These are phyloP conservation scores for Aspergillus piperis DNA, from an alignment of 2,329 filamentous ascomycete genomes.

Conservation along the genomic window DNA sequence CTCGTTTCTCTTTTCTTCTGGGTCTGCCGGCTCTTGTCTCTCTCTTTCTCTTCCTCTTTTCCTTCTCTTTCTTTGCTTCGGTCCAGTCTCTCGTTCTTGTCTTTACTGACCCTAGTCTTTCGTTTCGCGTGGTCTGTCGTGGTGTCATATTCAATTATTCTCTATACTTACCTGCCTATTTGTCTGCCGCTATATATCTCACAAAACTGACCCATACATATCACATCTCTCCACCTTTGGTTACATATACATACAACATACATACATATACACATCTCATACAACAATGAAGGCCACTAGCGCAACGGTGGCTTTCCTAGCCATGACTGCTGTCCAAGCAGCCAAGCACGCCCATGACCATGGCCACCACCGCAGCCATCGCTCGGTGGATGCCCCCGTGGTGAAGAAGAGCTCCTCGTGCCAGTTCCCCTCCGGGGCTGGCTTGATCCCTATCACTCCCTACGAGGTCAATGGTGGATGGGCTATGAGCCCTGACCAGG, in stretches of 20 bases:
- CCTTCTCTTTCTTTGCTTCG: constrained; percentile 5
- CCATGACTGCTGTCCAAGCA: constrained; percentile 40
- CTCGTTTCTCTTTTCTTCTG: neutral
- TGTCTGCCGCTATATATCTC: constrained; percentile 1
- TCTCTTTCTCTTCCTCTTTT: neutral
- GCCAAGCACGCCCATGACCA: constrained; percentile 29
- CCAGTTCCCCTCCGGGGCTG: constrained; percentile 65
- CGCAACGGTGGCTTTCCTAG: constrained; percentile 37
- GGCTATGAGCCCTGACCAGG: constrained; percentile 75
- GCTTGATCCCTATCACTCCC: constrained; percentile 69
- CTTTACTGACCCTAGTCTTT: constrained; percentile 26
- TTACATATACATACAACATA: neutral
- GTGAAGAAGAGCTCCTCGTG: constrained; percentile 62
- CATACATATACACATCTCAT: constrained; percentile 12
- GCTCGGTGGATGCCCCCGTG: constrained; percentile 34
- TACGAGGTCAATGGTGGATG: constrained; percentile 68
- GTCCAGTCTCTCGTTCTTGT: constrained; percentile 28
- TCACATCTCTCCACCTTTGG: neutral
- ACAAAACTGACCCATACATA: neutral
- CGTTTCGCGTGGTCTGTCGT: constrained; percentile 12
- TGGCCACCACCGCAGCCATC: constrained; percentile 24
- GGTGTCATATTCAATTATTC: neutral
- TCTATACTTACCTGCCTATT: neutral
- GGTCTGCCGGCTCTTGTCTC: constrained; percentile 6
- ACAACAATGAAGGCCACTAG: constrained; percentile 38